Evolutionary conservation across 2,329 filamentous ascomycete genomes (phyloP), one percentile per base, ranked within the genome.

Genomic region (Trichophyton benhamiae): DNA sequence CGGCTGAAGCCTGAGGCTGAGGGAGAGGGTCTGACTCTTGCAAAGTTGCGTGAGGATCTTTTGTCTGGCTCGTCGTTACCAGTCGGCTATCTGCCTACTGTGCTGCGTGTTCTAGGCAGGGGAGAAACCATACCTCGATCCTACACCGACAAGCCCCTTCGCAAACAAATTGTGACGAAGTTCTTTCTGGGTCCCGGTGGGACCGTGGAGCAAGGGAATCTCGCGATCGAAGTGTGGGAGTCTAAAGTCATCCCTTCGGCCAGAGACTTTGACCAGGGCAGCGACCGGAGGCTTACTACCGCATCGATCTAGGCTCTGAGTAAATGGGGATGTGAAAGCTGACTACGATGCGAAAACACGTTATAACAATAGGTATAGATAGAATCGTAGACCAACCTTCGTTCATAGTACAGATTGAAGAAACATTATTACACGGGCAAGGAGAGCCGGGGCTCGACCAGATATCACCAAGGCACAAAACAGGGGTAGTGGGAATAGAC

Each of bases 11-110:
- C 17, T 9, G 30, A 7, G n/a, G 27, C 36, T 8, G 6, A 57
- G 22, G 33, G 6, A 13, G 41, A 6, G 5, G 8, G 36, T 13
- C 30, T 61, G 9, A 42, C 59, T 13, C 63, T 64, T n/a, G 30
- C 36, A 42, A 59, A 41, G 15, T 33, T 64, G 30, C 61, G 63
- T 38, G 33, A 57, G 9, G 63, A 64, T 25, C 58, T 64, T 30
- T 22, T 57, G n/a, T 44, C 57, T 13, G 17, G 25, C 17, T 46
- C 49, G 4, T 11, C 61, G 2, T 25, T 48, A 15, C 20, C 42
- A 2, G 20, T 6, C 5, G 53, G 53, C 30, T 61, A 49, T n/a
- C 57, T 60, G 46, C 63, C 63, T 17, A 41, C 63, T 7, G 55
- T 64, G 25, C 53, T 64, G 9, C 61, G 63, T n/a, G 38, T 64